phyloP scores from a whole-genome alignment of 768 basidiomycete species.

The Leccinum fibrillosum region DNA sequence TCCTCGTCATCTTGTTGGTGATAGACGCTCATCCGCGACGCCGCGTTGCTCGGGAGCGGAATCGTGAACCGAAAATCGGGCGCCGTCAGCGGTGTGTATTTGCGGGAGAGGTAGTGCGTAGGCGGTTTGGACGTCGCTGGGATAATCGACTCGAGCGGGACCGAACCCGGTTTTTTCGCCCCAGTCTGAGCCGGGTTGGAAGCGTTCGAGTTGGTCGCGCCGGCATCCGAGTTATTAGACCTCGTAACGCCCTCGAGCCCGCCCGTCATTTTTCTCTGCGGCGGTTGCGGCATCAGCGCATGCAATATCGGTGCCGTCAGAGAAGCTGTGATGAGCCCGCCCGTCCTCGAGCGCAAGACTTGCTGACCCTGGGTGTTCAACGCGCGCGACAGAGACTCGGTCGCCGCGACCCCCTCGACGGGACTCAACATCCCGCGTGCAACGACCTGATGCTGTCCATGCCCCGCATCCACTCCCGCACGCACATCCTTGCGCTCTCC shows the following conservation, averaged over 20 bases:
- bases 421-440: conserved; percentile 45
- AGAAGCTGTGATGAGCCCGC: conserved; percentile 36
- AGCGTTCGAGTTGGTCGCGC: conserved; percentile 11
- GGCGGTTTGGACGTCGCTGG: conserved; percentile 78
- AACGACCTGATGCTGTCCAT: conserved; percentile 24
- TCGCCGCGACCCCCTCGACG: conserved; percentile 40
- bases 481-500: conserved; percentile 12
- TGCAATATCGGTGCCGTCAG: conserved; percentile 61
- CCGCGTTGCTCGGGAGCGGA: conserved; percentile 42
- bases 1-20: conserved; percentile 35
- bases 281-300: conserved; percentile 49
- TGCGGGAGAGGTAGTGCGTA: conserved; percentile 76
- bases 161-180: conserved; percentile 38
- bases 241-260: conserved; percentile 22
- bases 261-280: conserved; percentile 40
- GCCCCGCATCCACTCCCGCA: conserved; percentile 21
- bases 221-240: neutral
- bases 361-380: conserved; percentile 35
- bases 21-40: conserved; percentile 51
- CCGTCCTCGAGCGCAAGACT: conserved; percentile 30
- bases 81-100: conserved; percentile 70
- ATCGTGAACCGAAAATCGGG: conserved; percentile 74
- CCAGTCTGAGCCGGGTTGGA: conserved; percentile 19
- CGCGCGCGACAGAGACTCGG: conserved; percentile 45
- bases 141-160: conserved; percentile 80